Evolutionary conservation across 2,329 filamentous ascomycete species (phyloP).

Genomic region (Botrytis sinoallii): DNA sequence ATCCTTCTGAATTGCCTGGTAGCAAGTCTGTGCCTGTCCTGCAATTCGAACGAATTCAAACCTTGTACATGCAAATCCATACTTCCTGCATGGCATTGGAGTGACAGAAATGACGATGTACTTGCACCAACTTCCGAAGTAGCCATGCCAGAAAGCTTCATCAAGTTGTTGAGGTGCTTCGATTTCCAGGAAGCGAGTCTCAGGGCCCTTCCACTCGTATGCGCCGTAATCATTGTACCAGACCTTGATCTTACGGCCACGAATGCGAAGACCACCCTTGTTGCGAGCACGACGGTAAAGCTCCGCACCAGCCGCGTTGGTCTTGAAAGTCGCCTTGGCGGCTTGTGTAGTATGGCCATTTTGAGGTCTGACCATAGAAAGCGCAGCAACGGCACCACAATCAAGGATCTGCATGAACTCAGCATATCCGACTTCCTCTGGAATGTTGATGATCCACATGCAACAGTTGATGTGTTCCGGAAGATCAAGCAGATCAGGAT

Average conservation of each 20-base stretch:
- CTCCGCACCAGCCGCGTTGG: not conserved
- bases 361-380: not conserved
- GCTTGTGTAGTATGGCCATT: not conserved
- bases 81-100: not conserved
- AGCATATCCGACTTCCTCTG: slow-evolving; percentile 1
- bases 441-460: slow-evolving; percentile 28
- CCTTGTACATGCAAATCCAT: not conserved
- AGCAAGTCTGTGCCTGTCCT: slow-evolving; percentile 4
- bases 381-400: not conserved
- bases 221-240: slow-evolving; percentile 19
- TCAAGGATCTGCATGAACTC: slow-evolving; percentile 20
- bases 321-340: slow-evolving; percentile 12
- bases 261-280: not conserved
- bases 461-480: slow-evolving; percentile 27
- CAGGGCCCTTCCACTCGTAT: slow-evolving; percentile 1
- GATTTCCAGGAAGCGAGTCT: slow-evolving; percentile 15
- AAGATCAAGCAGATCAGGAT: slow-evolving; percentile 19
- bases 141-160: not conserved
- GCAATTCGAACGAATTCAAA: slow-evolving; percentile 1
- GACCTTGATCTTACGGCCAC: not conserved
- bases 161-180: not conserved
- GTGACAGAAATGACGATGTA: not conserved
- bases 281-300: slow-evolving; percentile 4
- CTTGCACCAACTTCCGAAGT: slow-evolving; percentile 10
- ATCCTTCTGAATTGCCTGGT: slow-evolving; percentile 4